Conservation (phyloP, 2,329 filamentous ascomycete species). For the Colletotrichum plurivorum region DNA sequence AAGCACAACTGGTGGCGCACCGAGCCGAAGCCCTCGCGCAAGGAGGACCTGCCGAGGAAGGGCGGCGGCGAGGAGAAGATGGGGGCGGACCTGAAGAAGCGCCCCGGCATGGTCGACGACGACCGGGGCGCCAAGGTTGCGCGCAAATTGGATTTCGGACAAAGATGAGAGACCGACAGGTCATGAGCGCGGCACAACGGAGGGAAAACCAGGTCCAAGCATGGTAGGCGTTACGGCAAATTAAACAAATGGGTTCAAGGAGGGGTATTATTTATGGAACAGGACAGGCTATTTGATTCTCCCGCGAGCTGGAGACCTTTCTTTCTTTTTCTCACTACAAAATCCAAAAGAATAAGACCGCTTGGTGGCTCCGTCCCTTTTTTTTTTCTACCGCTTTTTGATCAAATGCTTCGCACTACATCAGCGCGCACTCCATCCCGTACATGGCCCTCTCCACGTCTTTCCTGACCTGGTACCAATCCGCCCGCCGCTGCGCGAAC, state of each 20-base stretch:
- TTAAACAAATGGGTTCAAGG: slow-evolving; percentile 8
- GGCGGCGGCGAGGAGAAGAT: slow-evolving; percentile 80
- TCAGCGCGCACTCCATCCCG: slow-evolving; percentile 87
- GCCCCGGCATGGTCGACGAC: slow-evolving; percentile 79
- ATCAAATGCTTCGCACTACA: slow-evolving; percentile 65
- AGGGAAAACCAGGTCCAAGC: slow-evolving; percentile 11
- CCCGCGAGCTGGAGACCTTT: not conserved
- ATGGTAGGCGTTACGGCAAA: slow-evolving; percentile 36
- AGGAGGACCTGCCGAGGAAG: slow-evolving; percentile 86
- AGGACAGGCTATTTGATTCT: slow-evolving; percentile 19
- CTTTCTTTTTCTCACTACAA: slow-evolving; percentile 1
- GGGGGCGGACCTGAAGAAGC: slow-evolving; percentile 85
- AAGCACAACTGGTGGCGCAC: slow-evolving; percentile 88
- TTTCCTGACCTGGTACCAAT: slow-evolving; percentile 92
- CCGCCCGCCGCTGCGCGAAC: slow-evolving; percentile 92
- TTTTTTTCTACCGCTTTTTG: not conserved
- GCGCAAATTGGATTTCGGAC: slow-evolving; percentile 84
- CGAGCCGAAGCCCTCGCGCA: slow-evolving; percentile 86
- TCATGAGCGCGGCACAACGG: not conserved
- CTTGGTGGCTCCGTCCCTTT: not conserved
- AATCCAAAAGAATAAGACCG: slow-evolving; percentile 15
- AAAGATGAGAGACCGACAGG: slow-evolving; percentile 42
- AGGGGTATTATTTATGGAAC: slow-evolving; percentile 24
- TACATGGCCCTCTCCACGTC: slow-evolving; percentile 98
- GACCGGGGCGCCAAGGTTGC: slow-evolving; percentile 82